A percentile compares a stretch with the other conserved stretches of the same genome.
Conservation (phyloP, 208 protist genomes). For the Acanthamoeba healyi region DNA sequence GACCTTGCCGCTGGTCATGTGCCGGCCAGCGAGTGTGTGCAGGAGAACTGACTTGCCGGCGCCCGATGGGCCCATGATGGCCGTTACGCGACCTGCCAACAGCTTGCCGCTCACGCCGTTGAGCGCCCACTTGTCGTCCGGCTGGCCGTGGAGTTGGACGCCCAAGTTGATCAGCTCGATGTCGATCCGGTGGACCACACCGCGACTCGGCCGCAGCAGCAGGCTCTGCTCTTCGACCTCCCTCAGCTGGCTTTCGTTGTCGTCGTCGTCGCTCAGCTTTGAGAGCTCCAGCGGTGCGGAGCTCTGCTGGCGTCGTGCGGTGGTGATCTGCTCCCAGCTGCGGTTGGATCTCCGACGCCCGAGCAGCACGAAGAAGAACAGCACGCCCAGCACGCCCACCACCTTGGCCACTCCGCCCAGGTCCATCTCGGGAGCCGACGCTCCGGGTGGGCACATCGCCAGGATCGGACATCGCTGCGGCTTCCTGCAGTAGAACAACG, state of each 20-base stretch:
- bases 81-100: not conserved
- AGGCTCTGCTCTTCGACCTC: not conserved
- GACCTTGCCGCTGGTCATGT: not conserved
- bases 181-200: not conserved
- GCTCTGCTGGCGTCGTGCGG: not conserved
- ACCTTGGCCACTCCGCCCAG: not conserved
- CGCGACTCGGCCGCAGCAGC: not conserved
- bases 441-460: not conserved
- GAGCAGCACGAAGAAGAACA: slow-evolving; percentile 33
- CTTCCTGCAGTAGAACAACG: not conserved
- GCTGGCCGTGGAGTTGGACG: not conserved
- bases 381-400: not conserved
- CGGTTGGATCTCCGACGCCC: not conserved
- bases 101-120: not conserved
- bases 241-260: not conserved
- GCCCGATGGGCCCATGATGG: slow-evolving; percentile 68
- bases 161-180: slow-evolving; percentile 3
- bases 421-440: not conserved
- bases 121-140: not conserved
- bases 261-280: not conserved
- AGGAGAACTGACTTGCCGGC: slow-evolving; percentile 51
- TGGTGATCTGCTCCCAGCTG: not conserved
- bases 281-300: not conserved
- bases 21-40: slow-evolving; percentile 13
- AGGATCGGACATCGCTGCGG: not conserved